These are phyloP conservation scores for Haplosporangium sp. DNA, from an alignment of 371 early-diverging fungal genomes.

Conservation along the genomic window DNA sequence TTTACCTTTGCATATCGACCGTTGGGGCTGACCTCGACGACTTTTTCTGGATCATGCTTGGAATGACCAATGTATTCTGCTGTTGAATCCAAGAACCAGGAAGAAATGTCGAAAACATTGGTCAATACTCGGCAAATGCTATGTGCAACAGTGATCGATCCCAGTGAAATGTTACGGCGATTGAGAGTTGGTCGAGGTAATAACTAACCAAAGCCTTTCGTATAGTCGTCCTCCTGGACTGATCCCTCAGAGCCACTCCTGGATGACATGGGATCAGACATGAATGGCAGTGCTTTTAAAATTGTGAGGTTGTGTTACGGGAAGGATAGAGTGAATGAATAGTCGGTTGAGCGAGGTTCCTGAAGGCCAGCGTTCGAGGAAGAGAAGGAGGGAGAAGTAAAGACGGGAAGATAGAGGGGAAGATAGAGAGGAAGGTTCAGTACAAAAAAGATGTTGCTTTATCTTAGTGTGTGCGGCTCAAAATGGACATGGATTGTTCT, in stretches of 20 bases:
- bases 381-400: too few species aligned
- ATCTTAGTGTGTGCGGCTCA: too few species aligned
- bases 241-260: conserved; percentile 39
- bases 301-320: not conserved
- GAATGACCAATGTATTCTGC: conserved; percentile 56
- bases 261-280: conserved; percentile 42
- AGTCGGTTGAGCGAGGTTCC: too few species aligned
- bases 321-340: not conserved
- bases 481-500: too few species aligned
- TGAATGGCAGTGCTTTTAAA: conserved; percentile 2
- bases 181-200: not conserved
- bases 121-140: not conserved
- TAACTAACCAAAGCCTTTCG: conserved; percentile 26
- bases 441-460: too few species aligned
- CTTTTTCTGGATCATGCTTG: conserved; percentile 70
- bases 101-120: not conserved
- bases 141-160: not conserved
- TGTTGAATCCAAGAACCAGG: not conserved
- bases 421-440: too few species aligned
- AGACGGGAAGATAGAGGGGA: too few species aligned
- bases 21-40: conserved; percentile 79
- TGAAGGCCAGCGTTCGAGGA: too few species aligned
- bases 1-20: conserved; percentile 75
- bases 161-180: not conserved
- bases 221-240: conserved; percentile 33